phyloP scores from a whole-genome alignment of 768 basidiomycete species.

The Psilocybe subaeruginosa region DNA sequence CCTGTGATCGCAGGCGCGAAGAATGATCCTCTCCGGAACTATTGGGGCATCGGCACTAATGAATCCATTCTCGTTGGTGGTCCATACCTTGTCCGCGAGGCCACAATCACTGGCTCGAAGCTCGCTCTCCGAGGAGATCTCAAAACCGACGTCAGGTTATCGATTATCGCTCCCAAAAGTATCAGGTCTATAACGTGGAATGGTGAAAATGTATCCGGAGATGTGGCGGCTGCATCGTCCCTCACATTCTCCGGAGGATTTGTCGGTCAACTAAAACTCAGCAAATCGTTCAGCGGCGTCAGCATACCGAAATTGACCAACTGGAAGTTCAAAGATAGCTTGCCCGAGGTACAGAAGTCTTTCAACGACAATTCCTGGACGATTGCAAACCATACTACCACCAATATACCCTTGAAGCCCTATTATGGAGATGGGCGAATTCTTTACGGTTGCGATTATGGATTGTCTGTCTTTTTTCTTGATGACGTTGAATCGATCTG shows the following conservation, averaged over 20 bases:
- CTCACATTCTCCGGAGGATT: constrained; percentile 48
- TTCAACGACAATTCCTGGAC: constrained; percentile 73
- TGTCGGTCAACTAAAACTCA: constrained; percentile 46
- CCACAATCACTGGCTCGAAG: constrained; percentile 46
- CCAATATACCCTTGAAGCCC: constrained; percentile 72
- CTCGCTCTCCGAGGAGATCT: constrained; percentile 74
- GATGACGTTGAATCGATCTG: neutral
- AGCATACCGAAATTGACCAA: constrained; percentile 54
- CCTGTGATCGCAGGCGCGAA: constrained; percentile 56
- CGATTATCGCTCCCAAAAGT: constrained; percentile 61
- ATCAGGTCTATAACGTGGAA: constrained; percentile 74
- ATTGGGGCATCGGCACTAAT: constrained; percentile 78
- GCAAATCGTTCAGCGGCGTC: constrained; percentile 26
- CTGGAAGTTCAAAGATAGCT: constrained; percentile 79
- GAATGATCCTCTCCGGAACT: constrained; percentile 52
- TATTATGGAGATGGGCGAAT: constrained; percentile 75
- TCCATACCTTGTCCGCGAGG: constrained; percentile 65
- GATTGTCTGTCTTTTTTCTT: constrained; percentile 57
- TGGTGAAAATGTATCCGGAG: constrained; percentile 47
- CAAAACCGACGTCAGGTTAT: constrained; percentile 57
- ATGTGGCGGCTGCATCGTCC: constrained; percentile 30
- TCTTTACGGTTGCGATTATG: constrained; percentile 88
- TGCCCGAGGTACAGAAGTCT: constrained; percentile 63
- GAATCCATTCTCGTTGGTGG: constrained; percentile 66
- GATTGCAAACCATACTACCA: constrained; percentile 68